Percentiles rank a stretch among this genome's conserved stretches.
phyloP scores from a whole-genome alignment of 1,284 basidiomycete genomes.

The Cutaneotrichosporon cyanovorans region DNA sequence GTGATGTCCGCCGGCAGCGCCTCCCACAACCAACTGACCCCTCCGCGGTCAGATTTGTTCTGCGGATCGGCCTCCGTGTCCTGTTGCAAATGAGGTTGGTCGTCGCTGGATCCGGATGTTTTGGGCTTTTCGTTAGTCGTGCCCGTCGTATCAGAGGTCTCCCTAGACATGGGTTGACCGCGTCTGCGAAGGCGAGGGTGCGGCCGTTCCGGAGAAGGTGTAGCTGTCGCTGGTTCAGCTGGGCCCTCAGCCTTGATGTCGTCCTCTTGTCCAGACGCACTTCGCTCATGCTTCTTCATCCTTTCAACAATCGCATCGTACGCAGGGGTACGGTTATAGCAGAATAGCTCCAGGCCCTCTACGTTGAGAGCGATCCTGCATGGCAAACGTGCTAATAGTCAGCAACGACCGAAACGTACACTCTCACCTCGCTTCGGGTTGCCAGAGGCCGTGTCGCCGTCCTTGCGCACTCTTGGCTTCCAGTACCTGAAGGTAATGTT shows the following conservation, averaged over 20 bases:
- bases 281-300: conserved; percentile 50
- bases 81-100: no score
- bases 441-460: conserved; percentile 38
- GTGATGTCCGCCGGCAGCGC: conserved; percentile 71
- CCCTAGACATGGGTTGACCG: background rate
- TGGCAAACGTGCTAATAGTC: conserved; percentile 47
- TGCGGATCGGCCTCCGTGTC: background rate
- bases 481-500: conserved; percentile 87
- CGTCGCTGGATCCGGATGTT: background rate
- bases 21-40: conserved; percentile 52
- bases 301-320: conserved; percentile 76
- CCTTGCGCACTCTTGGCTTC: conserved; percentile 61
- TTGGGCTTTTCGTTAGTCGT: background rate
- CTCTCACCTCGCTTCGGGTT: conserved; percentile 32
- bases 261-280: background rate
- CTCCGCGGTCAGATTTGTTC: conserved; percentile 2
- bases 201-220: background rate
- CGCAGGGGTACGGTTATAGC: conserved; percentile 79
- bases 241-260: conserved; percentile 4
- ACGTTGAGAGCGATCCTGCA: conserved; percentile 71
- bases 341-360: conserved; percentile 80
- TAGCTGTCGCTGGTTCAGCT: background rate
- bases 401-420: background rate
- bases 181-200: conserved; percentile 4
- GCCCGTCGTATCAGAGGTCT: background rate